Conservation (phyloP, 257 asterid genomes). For the Buddleja alternifolia region DNA sequence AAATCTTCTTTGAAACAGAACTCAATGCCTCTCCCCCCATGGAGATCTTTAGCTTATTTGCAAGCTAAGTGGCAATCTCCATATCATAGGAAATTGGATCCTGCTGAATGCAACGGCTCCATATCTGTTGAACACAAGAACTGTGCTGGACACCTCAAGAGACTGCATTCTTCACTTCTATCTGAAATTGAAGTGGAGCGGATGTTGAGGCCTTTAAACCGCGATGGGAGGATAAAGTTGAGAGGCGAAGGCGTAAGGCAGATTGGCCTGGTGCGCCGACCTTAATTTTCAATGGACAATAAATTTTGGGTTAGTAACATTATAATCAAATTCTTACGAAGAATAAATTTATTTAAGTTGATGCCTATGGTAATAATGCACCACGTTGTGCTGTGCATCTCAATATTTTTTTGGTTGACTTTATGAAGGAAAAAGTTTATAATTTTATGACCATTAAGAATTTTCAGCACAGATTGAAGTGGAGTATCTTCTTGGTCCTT, state of each 20-base stretch:
- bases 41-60: constrained; percentile 71
- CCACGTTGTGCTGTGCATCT: neutral
- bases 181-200: constrained; percentile 55
- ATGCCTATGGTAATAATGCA: neutral
- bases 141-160: constrained; percentile 54
- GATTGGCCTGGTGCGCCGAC: neutral
- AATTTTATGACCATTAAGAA: too few species aligned
- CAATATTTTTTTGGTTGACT: too few species aligned
- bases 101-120: constrained; percentile 20
- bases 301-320: too few species aligned
- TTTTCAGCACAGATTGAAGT: too few species aligned
- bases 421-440: too few species aligned
- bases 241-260: constrained; percentile 29
- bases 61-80: constrained; percentile 76
- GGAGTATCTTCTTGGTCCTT: too few species aligned
- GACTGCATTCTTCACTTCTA: constrained; percentile 46
- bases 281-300: neutral
- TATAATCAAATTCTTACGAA: neutral
- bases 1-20: constrained; percentile 70
- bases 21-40: constrained; percentile 85
- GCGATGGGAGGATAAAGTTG: constrained; percentile 41
- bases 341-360: neutral
- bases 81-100: constrained; percentile 39
- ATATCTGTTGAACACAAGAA: constrained; percentile 43
- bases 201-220: constrained; percentile 37